Base-by-base conservation (phyloP, 2,329 filamentous ascomycete species). In the Monilinia fructigena region DNA sequence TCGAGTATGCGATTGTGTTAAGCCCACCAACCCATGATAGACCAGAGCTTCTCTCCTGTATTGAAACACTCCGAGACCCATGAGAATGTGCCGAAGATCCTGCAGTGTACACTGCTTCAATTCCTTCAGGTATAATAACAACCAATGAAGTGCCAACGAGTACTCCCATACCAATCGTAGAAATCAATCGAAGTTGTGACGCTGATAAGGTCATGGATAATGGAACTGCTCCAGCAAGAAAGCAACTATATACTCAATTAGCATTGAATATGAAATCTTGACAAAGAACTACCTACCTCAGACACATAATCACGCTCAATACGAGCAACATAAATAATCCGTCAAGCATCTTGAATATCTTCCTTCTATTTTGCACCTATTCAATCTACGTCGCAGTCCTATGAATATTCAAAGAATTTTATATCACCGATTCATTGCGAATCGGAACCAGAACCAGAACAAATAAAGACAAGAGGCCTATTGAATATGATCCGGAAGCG, bases 101-200 rank as follows among this genome's bases (percentile, higher is more conserved):
- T 3, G 83, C 80, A 18, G 83, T 87, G 72, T 95, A 92, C 66
- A 97, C 84, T 3, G 95, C 94, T 76, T 97, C 93, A 68, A 98
- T 89, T 48, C 95, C 95, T 78, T 99, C 95, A 0, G 95, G 95
- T 74, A 99, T 97, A 75, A 99, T 98, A 42, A 99, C 93, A 70
- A 98, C 94, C 70, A 99, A 84, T 1, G 94, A 94, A 38, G 95
- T 98, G 47, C 95, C 95, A 20, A 99, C 93, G 11, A 99, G 82
- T 62, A 99, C 90, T 55, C 95, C 95, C 78, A 97, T 92, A 63
- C 95, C 95, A 76, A 98, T 86, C 66, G 93, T 93, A 28, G 94
- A 96, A 76, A 98, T 91, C 60, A 97, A 82, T 75, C 94, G 89
- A 66, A 98, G 82, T 78, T 97, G 92, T 54, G 92, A 91, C 68